Evolutionary conservation across 306 rosid species (phyloP).

Genomic region (Begonia peltatifolia): DNA sequence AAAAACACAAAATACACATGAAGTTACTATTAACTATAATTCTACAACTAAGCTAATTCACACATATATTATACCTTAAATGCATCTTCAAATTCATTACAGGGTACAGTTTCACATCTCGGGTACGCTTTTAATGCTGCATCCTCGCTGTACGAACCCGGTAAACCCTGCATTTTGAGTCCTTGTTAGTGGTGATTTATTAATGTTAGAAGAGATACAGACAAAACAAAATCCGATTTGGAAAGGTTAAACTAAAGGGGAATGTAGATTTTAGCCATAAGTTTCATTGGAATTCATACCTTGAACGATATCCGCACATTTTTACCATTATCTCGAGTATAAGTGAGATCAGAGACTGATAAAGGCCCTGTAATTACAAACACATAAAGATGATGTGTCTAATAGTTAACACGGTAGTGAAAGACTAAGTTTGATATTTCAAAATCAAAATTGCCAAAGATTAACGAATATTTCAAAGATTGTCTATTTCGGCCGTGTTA

Average conservation of each 20-base stretch:
- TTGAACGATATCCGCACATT: too few relatives aligned
- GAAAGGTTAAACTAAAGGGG: slow-evolving; percentile 59
- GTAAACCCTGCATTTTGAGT: slow-evolving; percentile 42
- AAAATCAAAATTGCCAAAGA: too few relatives aligned
- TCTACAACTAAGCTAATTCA: neutral
- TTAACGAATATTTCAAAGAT: too few relatives aligned
- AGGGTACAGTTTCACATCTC: slow-evolving; percentile 73
- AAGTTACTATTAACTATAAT: slow-evolving; percentile 2
- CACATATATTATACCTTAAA: slow-evolving; percentile 43
- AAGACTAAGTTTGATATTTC: too few relatives aligned
- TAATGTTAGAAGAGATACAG: slow-evolving; percentile 1
- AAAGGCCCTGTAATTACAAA: slow-evolving; percentile 52
- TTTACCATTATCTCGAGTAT: slow-evolving; percentile 29
- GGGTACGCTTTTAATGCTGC: slow-evolving; percentile 88
- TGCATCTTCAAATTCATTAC: slow-evolving; percentile 74
- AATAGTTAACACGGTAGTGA: too few relatives aligned
- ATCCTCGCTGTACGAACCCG: slow-evolving; percentile 78
- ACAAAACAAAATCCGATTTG: slow-evolving; percentile 11
- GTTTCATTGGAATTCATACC: too few relatives aligned
- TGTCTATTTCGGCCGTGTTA: too few relatives aligned
- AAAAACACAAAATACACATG: slow-evolving; percentile 5
- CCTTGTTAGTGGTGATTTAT: too few relatives aligned
- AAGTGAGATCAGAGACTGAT: slow-evolving; percentile 22
- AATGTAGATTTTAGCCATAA: slow-evolving; percentile 47
- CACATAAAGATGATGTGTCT: neutral